Evolutionary conservation across 495 filamentous ascomycete genomes (phyloP).

Genomic region (Collariella sp.): DNA sequence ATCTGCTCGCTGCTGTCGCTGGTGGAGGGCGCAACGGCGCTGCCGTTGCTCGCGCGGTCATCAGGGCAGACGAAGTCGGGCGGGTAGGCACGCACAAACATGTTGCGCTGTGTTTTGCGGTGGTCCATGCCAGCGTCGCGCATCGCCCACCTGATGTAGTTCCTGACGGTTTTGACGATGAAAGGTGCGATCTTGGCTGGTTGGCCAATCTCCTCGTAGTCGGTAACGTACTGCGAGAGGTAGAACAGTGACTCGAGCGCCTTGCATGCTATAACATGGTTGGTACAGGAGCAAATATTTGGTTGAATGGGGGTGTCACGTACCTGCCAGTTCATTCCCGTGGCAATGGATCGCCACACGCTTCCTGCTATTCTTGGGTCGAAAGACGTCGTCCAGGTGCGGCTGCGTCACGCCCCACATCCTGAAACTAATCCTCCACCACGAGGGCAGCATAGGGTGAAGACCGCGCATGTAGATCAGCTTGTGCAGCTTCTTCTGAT

Average conservation of each 20-base stretch:
- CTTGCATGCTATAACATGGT: constrained; percentile 18
- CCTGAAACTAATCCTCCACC: constrained; percentile 21
- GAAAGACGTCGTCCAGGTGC: constrained; percentile 20
- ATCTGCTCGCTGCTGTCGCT: neutral
- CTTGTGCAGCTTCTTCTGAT: constrained; percentile 23
- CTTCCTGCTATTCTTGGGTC: constrained; percentile 18
- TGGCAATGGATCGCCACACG: constrained; percentile 20
- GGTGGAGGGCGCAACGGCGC: constrained; percentile 1
- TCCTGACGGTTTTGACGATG: constrained; percentile 16
- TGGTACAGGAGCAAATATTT: neutral
- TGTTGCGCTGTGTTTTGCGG: constrained; percentile 4
- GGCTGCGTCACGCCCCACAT: constrained; percentile 26
- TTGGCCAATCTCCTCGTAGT: constrained; percentile 22
- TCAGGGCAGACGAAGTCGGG: constrained; percentile 4
- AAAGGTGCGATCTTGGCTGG: constrained; percentile 11
- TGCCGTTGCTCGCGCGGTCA: neutral
- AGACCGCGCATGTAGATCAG: constrained; percentile 25
- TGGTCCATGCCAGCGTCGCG: constrained; percentile 15
- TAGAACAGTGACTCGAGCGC: constrained; percentile 26
- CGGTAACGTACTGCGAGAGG: constrained; percentile 22
- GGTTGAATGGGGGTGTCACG: neutral
- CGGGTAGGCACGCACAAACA: constrained; percentile 17
- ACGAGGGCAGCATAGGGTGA: constrained; percentile 28
- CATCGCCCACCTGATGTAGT: constrained; percentile 25
- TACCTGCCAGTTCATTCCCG: constrained; percentile 23